A percentile compares a stretch with the other conserved stretches of the same genome.
phyloP scores from a whole-genome alignment of 371 early-diverging fungal genomes.

The Mucor indicus region DNA sequence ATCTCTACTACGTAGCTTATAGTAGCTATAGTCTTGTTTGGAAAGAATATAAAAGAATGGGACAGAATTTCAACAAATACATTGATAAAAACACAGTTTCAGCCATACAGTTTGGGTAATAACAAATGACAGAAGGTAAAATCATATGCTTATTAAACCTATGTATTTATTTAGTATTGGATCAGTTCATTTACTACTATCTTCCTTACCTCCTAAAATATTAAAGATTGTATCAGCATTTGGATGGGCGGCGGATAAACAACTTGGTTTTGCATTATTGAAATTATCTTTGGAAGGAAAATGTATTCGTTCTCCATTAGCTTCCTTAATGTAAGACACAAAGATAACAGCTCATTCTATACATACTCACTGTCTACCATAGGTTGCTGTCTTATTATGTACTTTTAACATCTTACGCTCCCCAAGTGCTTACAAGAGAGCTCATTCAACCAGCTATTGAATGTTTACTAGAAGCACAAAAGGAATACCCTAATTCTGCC shows the following conservation, averaged over 20 bases:
- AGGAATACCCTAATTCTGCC: conserved; percentile 58
- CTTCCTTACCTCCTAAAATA: conserved; percentile 57
- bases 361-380: not conserved
- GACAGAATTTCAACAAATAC: conserved; percentile 33
- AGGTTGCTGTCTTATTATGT: conserved; percentile 41
- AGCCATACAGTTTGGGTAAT: conserved; percentile 46
- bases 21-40: conserved; percentile 46
- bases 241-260: conserved; percentile 58
- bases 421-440: conserved; percentile 42
- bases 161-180: conserved; percentile 41
- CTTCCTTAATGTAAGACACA: conserved; percentile 50
- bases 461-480: conserved; percentile 54
- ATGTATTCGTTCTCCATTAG: conserved; percentile 55
- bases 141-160: not conserved
- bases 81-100: conserved; percentile 45
- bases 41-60: conserved; percentile 51
- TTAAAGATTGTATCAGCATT: conserved; percentile 55
- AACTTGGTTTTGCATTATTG: conserved; percentile 57
- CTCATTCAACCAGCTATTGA: conserved; percentile 54
- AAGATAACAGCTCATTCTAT: not conserved
- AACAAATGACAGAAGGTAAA: not conserved
- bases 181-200: conserved; percentile 56
- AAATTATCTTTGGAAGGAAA: conserved; percentile 53
- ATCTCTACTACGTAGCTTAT: conserved; percentile 33
- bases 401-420: conserved; percentile 41